Evolutionary conservation across 2,329 filamentous ascomycete species (phyloP), one percentile per base, ranked within the genome.

Genomic region (Dryadomyces quercivorus): DNA sequence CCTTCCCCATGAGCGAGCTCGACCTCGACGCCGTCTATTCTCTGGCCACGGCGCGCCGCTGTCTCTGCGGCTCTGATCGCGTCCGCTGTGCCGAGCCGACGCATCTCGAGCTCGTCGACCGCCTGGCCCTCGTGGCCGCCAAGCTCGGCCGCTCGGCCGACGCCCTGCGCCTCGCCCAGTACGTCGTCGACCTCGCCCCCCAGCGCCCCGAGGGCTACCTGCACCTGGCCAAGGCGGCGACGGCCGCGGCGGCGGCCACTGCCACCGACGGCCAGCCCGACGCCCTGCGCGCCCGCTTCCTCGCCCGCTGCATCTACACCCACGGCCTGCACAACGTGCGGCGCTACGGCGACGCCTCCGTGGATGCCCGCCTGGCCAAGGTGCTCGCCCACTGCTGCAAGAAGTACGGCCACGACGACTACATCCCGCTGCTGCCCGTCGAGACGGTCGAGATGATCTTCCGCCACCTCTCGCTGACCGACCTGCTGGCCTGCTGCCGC

Each of bases 291-390:
- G 21, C 54, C 1, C 54, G 56, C 0, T 57, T 58, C 13, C 51
- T 22, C 2, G 58, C 56, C 2, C 58, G 58, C 26, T 61, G 59
- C 18, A 12, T 61, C 22, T 61, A 58, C 54, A 45, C 22, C 1
- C 59, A 61, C 15, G 59, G 59, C 13, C 13, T 56, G 44, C 52
- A 59, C 51, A 59, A 57, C 7, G 58, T 59, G 10, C 12, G 43
- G 13, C 12, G 10, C 12, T 3, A 55, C 42, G 58, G 56, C 52
- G 43, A 56, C 18, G 18, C 21, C 8, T 31, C 26, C 8, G 38
- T n/a, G 15, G 16, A 7, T 1, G 15, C 13, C 22, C 10, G 10
- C 8, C 12, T 53, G n/a, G 18, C 44, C 20, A 44, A 34, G 3
- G 47, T 52, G 16, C 55, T 59, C 5, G 43, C 18, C 2, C 44